Base-by-base conservation (phyloP, 148 eudicot species). In the Talinum fruticosum region DNA sequence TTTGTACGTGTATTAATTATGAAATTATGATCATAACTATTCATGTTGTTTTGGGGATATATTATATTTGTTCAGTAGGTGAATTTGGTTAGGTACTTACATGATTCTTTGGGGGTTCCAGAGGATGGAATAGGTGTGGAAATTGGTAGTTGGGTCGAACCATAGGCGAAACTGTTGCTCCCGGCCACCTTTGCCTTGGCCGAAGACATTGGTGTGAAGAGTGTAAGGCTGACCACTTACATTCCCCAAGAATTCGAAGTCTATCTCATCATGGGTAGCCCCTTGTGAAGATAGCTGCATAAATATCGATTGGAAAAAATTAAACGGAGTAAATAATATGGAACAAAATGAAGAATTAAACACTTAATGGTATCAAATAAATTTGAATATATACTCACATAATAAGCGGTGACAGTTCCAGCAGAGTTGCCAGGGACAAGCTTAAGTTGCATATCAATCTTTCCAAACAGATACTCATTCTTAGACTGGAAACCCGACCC, bases 211-310 rank as follows among this genome's bases (percentile, higher is more conserved):
- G 28, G 84, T 82, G 54, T 82, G 84, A 5, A 82, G 82, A 24
- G 82, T 82, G 71, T 82, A 82, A 24, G 84, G 84, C 38, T 82
- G 71, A 29, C 84, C 84, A 34, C 54, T 67, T 3, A 67, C 81
- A 61, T 82, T 82, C 0, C 84, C 84, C 18, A 82, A 45, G 82
- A 82, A 82, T 13, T 82, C 84, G 30, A 82, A 74, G 71, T 82
- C 84, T 41, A 82, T 78, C 76, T 82, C 84, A 34, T 82, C 84
- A 30, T 82, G 84, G 21, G 62, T 75, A n/a, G 72, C 16, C 16
- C 84, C 84, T 68, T 78, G 81, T 51, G 84, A 82, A 4, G 84
- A 78, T 35, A 82, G 65, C 66, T 62, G 66, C 34, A 62, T 28
- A 12, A 62, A 62, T 62, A 51, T n/a, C n/a, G 23, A 57, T 41